Evolutionary conservation across 306 rosid species (phyloP).

Genomic region (Cajanus cajan): DNA sequence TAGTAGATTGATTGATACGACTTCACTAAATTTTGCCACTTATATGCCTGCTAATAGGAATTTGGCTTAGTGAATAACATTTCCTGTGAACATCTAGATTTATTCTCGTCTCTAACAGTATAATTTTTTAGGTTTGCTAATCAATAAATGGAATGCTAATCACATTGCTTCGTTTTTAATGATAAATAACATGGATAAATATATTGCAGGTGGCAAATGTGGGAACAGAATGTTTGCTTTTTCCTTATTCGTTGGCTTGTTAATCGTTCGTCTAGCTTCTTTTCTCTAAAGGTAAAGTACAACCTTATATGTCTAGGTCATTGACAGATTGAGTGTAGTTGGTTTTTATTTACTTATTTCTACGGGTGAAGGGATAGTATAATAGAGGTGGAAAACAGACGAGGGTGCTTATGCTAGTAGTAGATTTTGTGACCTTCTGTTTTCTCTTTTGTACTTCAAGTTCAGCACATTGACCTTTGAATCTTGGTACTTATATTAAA

Average conservation of each 20-base stretch:
- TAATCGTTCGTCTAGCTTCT: conserved; percentile 49
- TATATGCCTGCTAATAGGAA: conserved; percentile 7
- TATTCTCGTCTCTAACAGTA: conserved; percentile 16
- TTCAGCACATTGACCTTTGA: conserved; percentile 25
- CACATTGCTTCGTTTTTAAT: neutral
- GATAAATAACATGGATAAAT: conserved; percentile 28
- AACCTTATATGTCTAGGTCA: conserved; percentile 11
- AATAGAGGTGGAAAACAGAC: conserved; percentile 17
- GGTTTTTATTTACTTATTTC: conserved; percentile 13
- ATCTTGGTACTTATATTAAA: conserved; percentile 30
- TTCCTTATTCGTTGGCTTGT: conserved; percentile 45
- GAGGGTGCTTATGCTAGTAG: conserved; percentile 11
- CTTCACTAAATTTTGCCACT: conserved; percentile 10
- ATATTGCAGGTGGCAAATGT: conserved; percentile 75
- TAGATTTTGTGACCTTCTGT: conserved; percentile 1
- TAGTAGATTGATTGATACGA: conserved; percentile 30
- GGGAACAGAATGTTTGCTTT: conserved; percentile 49
- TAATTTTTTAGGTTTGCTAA: neutral
- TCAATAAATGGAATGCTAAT: neutral
- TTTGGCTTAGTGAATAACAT: conserved; percentile 19
- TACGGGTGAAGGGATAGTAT: conserved; percentile 4
- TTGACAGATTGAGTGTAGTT: conserved; percentile 3
- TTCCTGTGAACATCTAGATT: conserved; percentile 20
- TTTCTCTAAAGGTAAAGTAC: conserved; percentile 68
- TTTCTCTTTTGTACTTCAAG: conserved; percentile 9